Evolutionary conservation across 1,284 basidiomycete species (phyloP), one percentile per base, ranked within the genome.

Genomic region (Neotropicomus parvogracilis): DNA sequence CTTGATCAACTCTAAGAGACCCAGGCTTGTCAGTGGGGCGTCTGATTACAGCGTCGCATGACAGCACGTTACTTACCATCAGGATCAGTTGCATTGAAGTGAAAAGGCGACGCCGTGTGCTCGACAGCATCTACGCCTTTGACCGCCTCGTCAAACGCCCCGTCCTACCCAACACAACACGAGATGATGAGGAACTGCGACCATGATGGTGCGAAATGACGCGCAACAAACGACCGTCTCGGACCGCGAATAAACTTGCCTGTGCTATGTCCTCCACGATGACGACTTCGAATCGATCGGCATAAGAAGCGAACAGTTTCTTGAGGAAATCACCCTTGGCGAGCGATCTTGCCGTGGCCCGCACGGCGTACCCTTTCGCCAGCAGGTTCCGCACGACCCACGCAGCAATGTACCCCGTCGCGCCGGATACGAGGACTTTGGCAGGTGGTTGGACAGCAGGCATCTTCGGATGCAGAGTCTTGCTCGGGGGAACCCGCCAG

Each of bases 61-160:
- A 8, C 8, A 8, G 24, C 24, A 8, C 12, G 19, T 3, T 19
- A 38, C 34, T 38, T 46, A 70, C 74, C 73, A 42, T 70, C 49
- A 9, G 75, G 74, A 35, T 73, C 68, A 13, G 65, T 56, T 3
- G 65, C 68, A 3, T 65, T 57, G 8, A 71, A 56, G 26, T 69
- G 64, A 47, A 70, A 71, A 13, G 77, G 79, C 0, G 76, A 76
- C 0, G 79, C 79, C 3, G 70, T 74, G 60, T 82, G 80, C 39
- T 69, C 69, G 19, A 86, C 73, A 6, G 71, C 81, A 51, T 81
- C 77, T 11, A 85, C 78, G 0, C 71, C 83, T 56, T 78, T 75
- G 49, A 86, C 81, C 1, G 80, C 82, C 24, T 81, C 75, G 54
- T 85, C 81, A 51, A 85, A 85, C 3, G 77, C 80, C 4, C 77